Evolutionary conservation across 1,139 yeast genomes (phyloP).

Genomic region (Geotrichum restrictum): DNA sequence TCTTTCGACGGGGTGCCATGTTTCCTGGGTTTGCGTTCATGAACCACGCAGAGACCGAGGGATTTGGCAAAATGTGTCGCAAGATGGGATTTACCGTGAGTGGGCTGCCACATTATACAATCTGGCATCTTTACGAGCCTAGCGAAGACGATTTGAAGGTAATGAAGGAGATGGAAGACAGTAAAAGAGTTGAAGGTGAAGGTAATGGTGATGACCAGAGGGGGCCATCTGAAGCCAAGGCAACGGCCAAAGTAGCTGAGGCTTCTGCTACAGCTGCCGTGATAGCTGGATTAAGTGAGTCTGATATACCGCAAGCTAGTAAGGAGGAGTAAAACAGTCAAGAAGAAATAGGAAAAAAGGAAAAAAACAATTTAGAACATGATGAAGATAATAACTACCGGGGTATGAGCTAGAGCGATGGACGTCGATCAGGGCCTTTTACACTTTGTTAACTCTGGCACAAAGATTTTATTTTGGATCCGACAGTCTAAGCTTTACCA

Average conservation of each 20-base stretch:
- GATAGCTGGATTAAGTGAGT: conserved; percentile 10
- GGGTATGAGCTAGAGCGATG: too few relatives aligned
- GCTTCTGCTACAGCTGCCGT: conserved; percentile 43
- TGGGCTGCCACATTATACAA: conserved; percentile 83
- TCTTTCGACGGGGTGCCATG: conserved; percentile 74
- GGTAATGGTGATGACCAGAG: conserved; percentile 16
- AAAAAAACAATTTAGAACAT: neutral
- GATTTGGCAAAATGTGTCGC: conserved; percentile 79
- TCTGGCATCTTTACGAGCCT: conserved; percentile 91
- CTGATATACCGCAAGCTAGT: conserved; percentile 7
- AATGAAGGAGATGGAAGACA: conserved; percentile 61
- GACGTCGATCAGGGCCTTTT: too few relatives aligned
- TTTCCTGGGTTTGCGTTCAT: conserved; percentile 87
- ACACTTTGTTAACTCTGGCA: too few relatives aligned
- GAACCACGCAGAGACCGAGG: conserved; percentile 91
- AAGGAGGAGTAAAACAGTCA: neutral
- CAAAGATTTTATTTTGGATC: too few relatives aligned
- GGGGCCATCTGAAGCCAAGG: conserved; percentile 26
- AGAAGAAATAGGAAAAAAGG: neutral
- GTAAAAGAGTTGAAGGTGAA: conserved; percentile 45
- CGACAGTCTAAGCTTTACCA: too few relatives aligned
- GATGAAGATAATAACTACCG: too few relatives aligned
- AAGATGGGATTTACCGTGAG: conserved; percentile 75
- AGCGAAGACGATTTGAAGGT: conserved; percentile 83
- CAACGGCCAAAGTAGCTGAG: conserved; percentile 37